phyloP scores from a whole-genome alignment of 202 grass and related monocot species.

The Cymbopogon flexuosus region DNA sequence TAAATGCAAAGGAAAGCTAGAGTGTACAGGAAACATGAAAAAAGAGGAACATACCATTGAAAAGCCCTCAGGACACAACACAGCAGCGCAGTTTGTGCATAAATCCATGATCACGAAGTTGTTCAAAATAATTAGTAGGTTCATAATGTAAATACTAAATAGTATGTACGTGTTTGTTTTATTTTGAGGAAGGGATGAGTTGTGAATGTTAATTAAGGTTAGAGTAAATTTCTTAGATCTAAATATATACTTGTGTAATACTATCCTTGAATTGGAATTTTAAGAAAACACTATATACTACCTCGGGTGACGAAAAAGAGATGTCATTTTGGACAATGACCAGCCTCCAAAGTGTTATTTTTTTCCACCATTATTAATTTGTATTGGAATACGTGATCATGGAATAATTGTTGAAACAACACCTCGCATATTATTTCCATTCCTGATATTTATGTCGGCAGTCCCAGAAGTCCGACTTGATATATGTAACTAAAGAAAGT shows the following conservation, averaged over 20 bases:
- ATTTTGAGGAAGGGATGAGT: background rate
- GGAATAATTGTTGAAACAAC: background rate
- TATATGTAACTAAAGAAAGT: too few species aligned
- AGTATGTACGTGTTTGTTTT: background rate
- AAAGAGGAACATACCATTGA: slow-evolving; percentile 17
- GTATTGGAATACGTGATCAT: background rate
- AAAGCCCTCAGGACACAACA: slow-evolving; percentile 1
- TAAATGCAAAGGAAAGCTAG: slow-evolving; percentile 45
- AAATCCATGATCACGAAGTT: slow-evolving; percentile 5
- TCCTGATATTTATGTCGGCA: too few species aligned
- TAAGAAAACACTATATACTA: background rate
- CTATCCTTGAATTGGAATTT: background rate
- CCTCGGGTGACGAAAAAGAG: background rate
- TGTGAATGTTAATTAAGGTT: slow-evolving; percentile 12
- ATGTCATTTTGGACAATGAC: background rate
- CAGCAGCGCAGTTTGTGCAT: background rate
- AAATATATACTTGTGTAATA: background rate
- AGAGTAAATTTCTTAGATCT: background rate
- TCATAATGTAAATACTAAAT: slow-evolving; percentile 40
- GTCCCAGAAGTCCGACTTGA: too few species aligned
- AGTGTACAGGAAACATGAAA: slow-evolving; percentile 32
- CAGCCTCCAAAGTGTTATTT: background rate
- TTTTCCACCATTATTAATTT: background rate
- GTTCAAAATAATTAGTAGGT: background rate
- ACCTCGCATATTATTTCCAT: background rate